Percentiles rank a stretch among this genome's conserved stretches.
Evolutionary conservation across 257 asterid genomes (phyloP).

Genomic region (Gentiana straminea): DNA sequence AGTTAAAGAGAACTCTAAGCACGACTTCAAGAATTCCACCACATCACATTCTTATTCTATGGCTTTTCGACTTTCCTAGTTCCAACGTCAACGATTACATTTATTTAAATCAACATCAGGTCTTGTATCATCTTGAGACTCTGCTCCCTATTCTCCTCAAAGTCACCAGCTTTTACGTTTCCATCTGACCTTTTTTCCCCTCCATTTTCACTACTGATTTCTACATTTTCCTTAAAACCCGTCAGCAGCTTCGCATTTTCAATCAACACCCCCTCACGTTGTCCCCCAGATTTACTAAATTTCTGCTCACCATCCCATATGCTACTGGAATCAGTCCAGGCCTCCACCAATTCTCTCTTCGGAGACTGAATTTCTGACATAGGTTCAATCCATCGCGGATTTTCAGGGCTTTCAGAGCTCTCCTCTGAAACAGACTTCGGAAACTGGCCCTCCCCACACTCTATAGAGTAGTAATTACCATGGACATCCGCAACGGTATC

Average conservation of each 20-base stretch:
- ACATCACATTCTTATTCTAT: slow-evolving; percentile 43
- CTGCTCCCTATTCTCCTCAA: slow-evolving; percentile 12
- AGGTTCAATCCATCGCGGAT: slow-evolving; percentile 79
- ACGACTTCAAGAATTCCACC: slow-evolving; percentile 50
- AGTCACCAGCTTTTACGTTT: slow-evolving; percentile 14
- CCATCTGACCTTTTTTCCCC: slow-evolving; percentile 15
- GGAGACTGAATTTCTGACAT: slow-evolving; percentile 33
- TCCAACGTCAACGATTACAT: slow-evolving; percentile 11
- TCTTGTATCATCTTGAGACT: slow-evolving; percentile 13
- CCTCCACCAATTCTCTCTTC: slow-evolving; percentile 31
- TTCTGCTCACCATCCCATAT: slow-evolving; percentile 44
- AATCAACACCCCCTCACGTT: slow-evolving; percentile 17
- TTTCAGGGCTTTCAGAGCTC: slow-evolving; percentile 40
- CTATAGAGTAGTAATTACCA: slow-evolving; percentile 52
- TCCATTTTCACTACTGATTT: slow-evolving; percentile 13
- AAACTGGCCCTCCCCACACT: slow-evolving; percentile 21
- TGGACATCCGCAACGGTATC: slow-evolving; percentile 34
- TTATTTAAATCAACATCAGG: slow-evolving; percentile 13
- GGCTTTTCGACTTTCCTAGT: slow-evolving; percentile 19
- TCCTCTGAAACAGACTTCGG: slow-evolving; percentile 23
- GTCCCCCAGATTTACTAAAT: slow-evolving; percentile 27
- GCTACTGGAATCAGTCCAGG: slow-evolving; percentile 69
- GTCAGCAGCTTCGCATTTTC: slow-evolving; percentile 12
- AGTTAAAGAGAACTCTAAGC: too few relatives aligned
- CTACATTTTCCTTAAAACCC: slow-evolving; percentile 22